Evolutionary conservation across 1,284 basidiomycete species (phyloP).

Genomic region (Cutaneotrichosporon dermatis): DNA sequence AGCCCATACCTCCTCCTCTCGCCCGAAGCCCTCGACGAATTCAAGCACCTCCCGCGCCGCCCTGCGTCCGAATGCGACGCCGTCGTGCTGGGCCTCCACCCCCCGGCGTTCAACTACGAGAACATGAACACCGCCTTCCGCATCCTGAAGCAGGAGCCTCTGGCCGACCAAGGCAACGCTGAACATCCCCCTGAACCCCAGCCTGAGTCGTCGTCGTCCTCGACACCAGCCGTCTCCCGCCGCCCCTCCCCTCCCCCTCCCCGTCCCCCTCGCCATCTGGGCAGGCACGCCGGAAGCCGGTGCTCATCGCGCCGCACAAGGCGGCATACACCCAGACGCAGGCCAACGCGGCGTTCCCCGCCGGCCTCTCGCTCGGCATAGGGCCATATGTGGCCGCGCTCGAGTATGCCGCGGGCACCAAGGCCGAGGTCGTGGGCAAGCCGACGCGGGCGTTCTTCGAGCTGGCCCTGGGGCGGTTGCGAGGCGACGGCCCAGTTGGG

Average conservation of each 20-base stretch:
- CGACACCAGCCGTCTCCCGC: background rate
- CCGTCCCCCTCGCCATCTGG: no score
- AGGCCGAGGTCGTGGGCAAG: slow-evolving; percentile 62
- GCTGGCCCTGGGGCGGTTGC: slow-evolving; percentile 55
- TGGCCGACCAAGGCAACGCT: slow-evolving; percentile 4
- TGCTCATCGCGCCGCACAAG: slow-evolving; percentile 47
- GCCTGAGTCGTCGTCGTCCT: background rate
- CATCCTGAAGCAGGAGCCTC: slow-evolving; percentile 52
- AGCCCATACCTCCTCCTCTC: slow-evolving; percentile 63
- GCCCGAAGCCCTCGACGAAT: slow-evolving; percentile 58
- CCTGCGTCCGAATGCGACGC: slow-evolving; percentile 51
- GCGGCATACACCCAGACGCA: slow-evolving; percentile 60
- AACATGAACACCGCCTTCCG: slow-evolving; percentile 63
- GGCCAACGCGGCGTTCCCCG: slow-evolving; percentile 51
- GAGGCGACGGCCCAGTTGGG: slow-evolving; percentile 2
- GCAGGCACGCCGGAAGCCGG: slow-evolving; percentile 36
- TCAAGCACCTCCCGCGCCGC: slow-evolving; percentile 27
- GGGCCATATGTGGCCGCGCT: slow-evolving; percentile 65
- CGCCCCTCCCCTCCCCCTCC: slow-evolving; percentile 35
- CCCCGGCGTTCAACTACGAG: slow-evolving; percentile 56
- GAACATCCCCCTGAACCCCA: background rate
- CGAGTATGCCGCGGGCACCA: slow-evolving; percentile 55
- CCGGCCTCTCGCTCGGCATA: slow-evolving; percentile 60
- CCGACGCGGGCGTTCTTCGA: slow-evolving; percentile 61
- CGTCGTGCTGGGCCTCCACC: slow-evolving; percentile 63